Evolutionary conservation across 768 basidiomycete species (phyloP).

Genomic region (Russula earlei): DNA sequence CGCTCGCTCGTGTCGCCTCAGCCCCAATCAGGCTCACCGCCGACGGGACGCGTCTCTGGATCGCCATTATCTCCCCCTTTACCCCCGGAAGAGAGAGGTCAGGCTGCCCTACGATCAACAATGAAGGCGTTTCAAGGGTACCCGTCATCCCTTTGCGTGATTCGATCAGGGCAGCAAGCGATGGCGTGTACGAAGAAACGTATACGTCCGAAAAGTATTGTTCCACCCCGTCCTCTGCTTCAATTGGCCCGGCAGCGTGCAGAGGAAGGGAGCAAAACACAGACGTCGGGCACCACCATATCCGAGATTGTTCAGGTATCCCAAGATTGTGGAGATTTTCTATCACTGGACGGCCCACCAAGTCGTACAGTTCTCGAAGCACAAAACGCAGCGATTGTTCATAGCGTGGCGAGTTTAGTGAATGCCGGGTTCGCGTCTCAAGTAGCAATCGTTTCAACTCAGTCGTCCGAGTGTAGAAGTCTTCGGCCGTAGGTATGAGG

Average conservation of each 20-base stretch:
- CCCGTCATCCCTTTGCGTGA: neutral
- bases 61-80: neutral
- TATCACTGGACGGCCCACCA: constrained; percentile 2
- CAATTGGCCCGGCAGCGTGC: constrained; percentile 11
- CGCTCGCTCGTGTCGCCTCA: neutral
- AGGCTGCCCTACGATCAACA: constrained; percentile 1
- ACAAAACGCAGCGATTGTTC: neutral
- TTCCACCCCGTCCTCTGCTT: too few relatives aligned
- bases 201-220: too few relatives aligned
- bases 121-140: neutral
- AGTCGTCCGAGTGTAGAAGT: neutral
- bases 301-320: constrained; percentile 5
- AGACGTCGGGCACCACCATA: constrained; percentile 19
- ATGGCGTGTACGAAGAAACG: constrained; percentile 10
- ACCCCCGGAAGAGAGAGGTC: constrained; percentile 1
- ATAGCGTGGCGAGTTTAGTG: neutral
- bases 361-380: constrained; percentile 5
- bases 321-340: neutral
- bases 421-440: neutral
- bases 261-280: constrained; percentile 14
- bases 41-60: neutral
- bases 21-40: neutral
- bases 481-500: constrained; percentile 1
- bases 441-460: neutral
- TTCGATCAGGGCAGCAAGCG: constrained; percentile 10